Evolutionary conservation across 164 flowering plant genomes (phyloP).

Genomic region (Dillenia turbinata): DNA sequence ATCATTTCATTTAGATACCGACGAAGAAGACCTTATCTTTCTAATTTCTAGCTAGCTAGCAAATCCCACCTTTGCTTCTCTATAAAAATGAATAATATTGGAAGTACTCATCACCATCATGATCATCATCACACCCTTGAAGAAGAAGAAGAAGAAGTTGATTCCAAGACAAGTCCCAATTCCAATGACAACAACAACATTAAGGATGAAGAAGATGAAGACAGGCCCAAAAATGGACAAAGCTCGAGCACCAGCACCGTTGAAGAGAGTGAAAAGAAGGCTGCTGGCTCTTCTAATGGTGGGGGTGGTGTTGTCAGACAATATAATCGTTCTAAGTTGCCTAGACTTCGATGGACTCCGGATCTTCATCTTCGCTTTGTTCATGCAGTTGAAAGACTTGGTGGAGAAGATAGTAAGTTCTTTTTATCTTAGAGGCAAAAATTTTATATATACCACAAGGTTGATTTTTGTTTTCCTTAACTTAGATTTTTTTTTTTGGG

Average conservation of each 20-base stretch:
- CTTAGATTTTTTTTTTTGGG: slow-evolving; percentile 4
- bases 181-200: slow-evolving; percentile 8
- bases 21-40: no score
- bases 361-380: slow-evolving; percentile 79
- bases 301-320: slow-evolving; percentile 36
- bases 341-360: slow-evolving; percentile 79
- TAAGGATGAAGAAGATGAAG: slow-evolving; percentile 21
- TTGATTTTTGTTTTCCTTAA: slow-evolving; percentile 1
- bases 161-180: slow-evolving; percentile 22
- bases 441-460: no score
- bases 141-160: slow-evolving; percentile 13
- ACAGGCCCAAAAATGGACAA: slow-evolving; percentile 33
- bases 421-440: not conserved
- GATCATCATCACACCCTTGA: no score
- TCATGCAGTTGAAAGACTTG: slow-evolving; percentile 66
- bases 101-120: no score
- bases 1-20: no score
- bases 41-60: no score
- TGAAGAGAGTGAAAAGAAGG: slow-evolving; percentile 56
- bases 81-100: no score
- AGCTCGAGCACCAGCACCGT: slow-evolving; percentile 86
- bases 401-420: slow-evolving; percentile 64
- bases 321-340: slow-evolving; percentile 75
- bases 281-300: slow-evolving; percentile 1
- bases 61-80: no score